phyloP scores from a whole-genome alignment of 2,329 filamentous ascomycete genomes.

The Pseudogymnoascus sp. region DNA sequence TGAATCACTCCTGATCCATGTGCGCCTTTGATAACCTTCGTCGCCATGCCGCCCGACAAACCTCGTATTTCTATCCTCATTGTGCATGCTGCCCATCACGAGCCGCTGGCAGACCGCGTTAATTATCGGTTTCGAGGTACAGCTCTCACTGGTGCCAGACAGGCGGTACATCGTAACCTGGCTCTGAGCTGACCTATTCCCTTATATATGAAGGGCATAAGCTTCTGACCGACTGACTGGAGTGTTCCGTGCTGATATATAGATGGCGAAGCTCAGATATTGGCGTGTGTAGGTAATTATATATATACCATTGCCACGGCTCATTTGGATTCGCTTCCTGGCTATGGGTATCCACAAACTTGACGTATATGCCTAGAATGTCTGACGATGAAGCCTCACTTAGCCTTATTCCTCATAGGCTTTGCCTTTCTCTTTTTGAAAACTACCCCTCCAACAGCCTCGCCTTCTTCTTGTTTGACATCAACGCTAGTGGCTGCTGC shows the following conservation, averaged over 20 bases:
- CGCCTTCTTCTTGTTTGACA: slow-evolving; percentile 25
- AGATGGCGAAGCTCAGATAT: background rate
- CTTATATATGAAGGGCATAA: background rate
- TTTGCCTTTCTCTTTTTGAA: slow-evolving; percentile 77
- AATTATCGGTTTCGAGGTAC: background rate
- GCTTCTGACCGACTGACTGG: background rate
- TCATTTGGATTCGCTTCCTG: background rate
- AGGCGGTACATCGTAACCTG: background rate
- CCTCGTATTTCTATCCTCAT: background rate
- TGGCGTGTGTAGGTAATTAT: background rate
- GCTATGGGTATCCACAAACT: background rate
- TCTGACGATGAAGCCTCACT: background rate
- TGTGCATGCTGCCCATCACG: background rate
- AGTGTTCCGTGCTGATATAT: background rate
- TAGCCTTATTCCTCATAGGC: slow-evolving; percentile 52
- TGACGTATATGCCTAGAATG: background rate
- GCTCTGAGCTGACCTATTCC: too few relatives aligned
- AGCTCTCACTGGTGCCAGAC: background rate
- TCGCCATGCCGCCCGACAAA: background rate
- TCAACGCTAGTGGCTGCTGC: slow-evolving; percentile 39
- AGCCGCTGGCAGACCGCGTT: background rate
- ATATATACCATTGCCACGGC: background rate
- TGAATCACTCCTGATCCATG: background rate
- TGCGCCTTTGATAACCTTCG: background rate
- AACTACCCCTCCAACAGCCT: slow-evolving; percentile 44